Base-by-base conservation (phyloP, 179 eudicot species). In the Amaranthus tricolor region DNA sequence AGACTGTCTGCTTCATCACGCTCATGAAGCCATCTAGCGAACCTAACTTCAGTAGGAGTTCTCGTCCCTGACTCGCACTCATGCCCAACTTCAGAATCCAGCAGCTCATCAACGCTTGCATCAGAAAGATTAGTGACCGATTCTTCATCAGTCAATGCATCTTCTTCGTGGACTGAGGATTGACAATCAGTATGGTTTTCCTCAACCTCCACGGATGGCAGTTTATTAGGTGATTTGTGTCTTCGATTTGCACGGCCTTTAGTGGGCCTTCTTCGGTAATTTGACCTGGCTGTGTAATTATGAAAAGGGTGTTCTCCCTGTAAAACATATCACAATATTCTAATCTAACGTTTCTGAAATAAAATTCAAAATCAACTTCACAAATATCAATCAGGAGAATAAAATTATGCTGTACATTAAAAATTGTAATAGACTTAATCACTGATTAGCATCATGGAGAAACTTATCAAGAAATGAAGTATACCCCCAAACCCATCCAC, bases 301-400 rank as follows among this genome's bases (percentile, higher is more conserved):
- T 94, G 97, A 82, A 90, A 94, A 24, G 98, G 96, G 84, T 92
- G 92, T 31, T 87, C 87, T 61, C 98, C 98, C 98, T 94, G 84
- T 69, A 85, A 78, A 50, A 73, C 17, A 70, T 60, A 76, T 56
- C 31, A 24, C 52, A 20, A 72, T 56, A 50, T 17, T 62, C 62
- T n/a, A 12, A 66, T 67, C 20, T 61, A 67, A 66, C n/a, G 0
- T 31, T 31, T 31, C 40, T 2, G 40, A 31, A 2, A 31, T 31
- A 4, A 31, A 31, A 31, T 31, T 31, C 40, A 31, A 31, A 31
- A 31, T 2, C 40, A 71, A 71, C 7, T 61, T 40, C 11, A 19
- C 6, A 51, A 2, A 15, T 9, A 31, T 47, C 16, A 17, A 48
- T 44, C 53, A 17, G 6, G 53, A 52, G 21, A 59, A 43, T 43